Conservation (phyloP, 2,329 filamentous ascomycete species). For the Hymenotorrendiella dingleyae region DNA sequence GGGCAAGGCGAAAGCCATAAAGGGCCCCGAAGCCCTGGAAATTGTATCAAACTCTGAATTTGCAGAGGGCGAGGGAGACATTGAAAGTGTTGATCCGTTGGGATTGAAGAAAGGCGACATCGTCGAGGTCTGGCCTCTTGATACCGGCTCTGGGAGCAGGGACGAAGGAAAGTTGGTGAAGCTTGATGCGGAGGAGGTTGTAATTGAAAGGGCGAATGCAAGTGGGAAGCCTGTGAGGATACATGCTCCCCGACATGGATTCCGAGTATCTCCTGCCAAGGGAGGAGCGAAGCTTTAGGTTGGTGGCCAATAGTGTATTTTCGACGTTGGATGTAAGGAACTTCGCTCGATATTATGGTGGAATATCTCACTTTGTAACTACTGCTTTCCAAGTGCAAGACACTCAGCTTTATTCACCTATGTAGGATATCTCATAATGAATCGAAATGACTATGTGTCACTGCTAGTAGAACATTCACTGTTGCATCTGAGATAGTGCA, state of each 20-base stretch:
- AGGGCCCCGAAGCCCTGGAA: slow-evolving; percentile 48
- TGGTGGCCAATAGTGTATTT: no score
- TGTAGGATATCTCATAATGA: no score
- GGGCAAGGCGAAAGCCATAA: slow-evolving; percentile 37
- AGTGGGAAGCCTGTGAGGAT: slow-evolving; percentile 42
- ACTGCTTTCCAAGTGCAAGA: no score
- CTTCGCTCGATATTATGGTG: no score
- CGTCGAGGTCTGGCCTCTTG: slow-evolving; percentile 55
- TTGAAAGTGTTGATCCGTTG: slow-evolving; percentile 47
- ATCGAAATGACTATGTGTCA: no score
- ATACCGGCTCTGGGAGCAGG: slow-evolving; percentile 53
- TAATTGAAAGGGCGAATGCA: slow-evolving; percentile 45
- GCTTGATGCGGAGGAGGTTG: slow-evolving; percentile 48
- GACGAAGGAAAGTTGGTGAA: slow-evolving; percentile 52
- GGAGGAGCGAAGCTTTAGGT: slow-evolving; percentile 4
- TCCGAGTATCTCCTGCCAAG: no score
- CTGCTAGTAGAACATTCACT: no score
- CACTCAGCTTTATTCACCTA: no score
- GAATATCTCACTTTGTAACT: no score
- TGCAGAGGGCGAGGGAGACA: slow-evolving; percentile 37
- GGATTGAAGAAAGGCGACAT: slow-evolving; percentile 46
- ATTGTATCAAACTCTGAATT: slow-evolving; percentile 41
- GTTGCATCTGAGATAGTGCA: no score
- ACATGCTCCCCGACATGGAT: slow-evolving; percentile 57
- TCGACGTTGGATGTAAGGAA: no score